Evolutionary conservation across 2,329 filamentous ascomycete species (phyloP), one percentile per base, ranked within the genome.

Genomic region (Annulohypoxylon truncatum): DNA sequence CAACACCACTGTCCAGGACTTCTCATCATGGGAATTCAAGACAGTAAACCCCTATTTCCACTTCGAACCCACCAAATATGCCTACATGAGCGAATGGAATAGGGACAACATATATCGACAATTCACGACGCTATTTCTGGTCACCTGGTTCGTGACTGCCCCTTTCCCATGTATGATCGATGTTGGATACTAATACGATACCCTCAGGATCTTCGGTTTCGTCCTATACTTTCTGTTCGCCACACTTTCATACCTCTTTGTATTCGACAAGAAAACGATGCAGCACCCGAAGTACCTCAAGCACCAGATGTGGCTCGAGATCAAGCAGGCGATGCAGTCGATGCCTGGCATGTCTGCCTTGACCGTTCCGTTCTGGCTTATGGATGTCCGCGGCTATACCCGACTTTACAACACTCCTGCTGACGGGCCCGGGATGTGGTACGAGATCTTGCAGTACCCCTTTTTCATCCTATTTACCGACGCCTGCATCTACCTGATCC

Each of bases 271-370:
- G 80, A 87, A 89, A 42, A 96, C 92, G 46, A 89, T 95, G 80
- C 84, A 93, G 55, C 95, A 98, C 79, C 95, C 95, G 50, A 96
- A 96, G 77, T 98, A 95, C 80, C 90, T 97, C 76, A 96, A 96
- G 82, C 95, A 97, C 81, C 95, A 97, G 79, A 90, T 97, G 69
- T 83, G 85, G 64, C 87, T 94, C 74, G 95, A 98, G 79, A 97
- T 98, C 75, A 83, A 84, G 69, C 93, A 97, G 81, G 89, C 94
- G 68, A 88, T 90, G 80, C 79, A 80, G 48, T 85, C 93, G 35
- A 90, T 97, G 83, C 94, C 94, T 18, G 78, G 89, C 77, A 97
- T 97, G 90, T 87, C 94, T 53, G 70, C 95, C 62, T 85, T 94
- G 78, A 97, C 94, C 8, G 88, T 89, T 1, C 91, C 92, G 13